Conservation (phyloP, 1,284 basidiomycete species). For the Gomphus bonarii region DNA sequence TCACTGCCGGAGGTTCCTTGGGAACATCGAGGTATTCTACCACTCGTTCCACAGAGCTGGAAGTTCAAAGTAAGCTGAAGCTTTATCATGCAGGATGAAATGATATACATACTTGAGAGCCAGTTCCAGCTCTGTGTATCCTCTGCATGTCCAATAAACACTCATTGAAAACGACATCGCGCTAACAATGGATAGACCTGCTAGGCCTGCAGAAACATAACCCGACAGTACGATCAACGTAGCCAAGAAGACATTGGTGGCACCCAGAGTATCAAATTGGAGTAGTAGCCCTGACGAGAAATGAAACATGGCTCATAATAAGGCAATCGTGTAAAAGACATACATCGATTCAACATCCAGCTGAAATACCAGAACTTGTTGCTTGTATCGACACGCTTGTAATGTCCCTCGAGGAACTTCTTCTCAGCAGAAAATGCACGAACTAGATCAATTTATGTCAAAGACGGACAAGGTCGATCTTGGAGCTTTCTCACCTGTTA, state of each 20-base stretch:
- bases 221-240: constrained; percentile 68
- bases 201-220: constrained; percentile 60
- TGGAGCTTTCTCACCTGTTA: constrained; percentile 27
- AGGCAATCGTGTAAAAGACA: background rate
- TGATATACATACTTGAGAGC: constrained; percentile 46
- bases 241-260: constrained; percentile 8
- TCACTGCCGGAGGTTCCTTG: constrained; percentile 34
- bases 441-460: constrained; percentile 60
- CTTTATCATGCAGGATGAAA: no score
- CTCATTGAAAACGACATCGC: constrained; percentile 50
- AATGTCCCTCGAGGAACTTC: constrained; percentile 68
- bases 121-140: constrained; percentile 47
- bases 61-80: no score
- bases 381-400: constrained; percentile 39
- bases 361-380: constrained; percentile 15
- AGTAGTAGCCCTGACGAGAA: constrained; percentile 7
- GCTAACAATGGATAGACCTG: constrained; percentile 80
- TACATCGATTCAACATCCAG: constrained; percentile 11
- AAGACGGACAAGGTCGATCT: background rate
- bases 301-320: background rate
- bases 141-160: constrained; percentile 65
- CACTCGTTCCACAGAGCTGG: constrained; percentile 34
- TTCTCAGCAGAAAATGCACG: constrained; percentile 81
- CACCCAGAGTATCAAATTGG: constrained; percentile 14
- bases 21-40: constrained; percentile 41